Evolutionary conservation across 2,329 filamentous ascomycete species (phyloP), one percentile per base, ranked within the genome.

Genomic region (Paecilomyces fulvus): DNA sequence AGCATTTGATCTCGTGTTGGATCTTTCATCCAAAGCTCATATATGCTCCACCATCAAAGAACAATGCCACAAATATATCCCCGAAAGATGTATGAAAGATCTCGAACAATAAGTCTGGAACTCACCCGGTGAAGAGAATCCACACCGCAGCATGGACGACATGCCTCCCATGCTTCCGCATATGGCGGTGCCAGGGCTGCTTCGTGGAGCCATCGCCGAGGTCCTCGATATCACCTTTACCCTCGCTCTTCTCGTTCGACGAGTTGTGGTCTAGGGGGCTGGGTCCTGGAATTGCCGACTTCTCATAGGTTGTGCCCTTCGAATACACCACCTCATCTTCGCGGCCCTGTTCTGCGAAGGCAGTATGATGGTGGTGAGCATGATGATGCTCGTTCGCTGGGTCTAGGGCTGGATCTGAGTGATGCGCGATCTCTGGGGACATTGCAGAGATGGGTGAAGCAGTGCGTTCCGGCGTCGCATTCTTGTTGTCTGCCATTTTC

Each of bases 61-160:
- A 43, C 37, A 43, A 43, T 17, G n/a, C 14, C n/a, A 43, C 14
- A 43, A 6, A 43, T 17, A 43, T 17, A 4, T n/a, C 37, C 37
- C 33, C n/a, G 6, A 17, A 43, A 43, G 37, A 43, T 43, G 14
- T 6, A 43, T 43, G 8, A 8, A 1, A 9, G 14, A 49, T 8
- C 10, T 43, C 14, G 12, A 28, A 37, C 30, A 20, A 28, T 5
- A 46, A 59, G 54, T 33, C 46, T 61, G 51, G 56, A 60, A 73
- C 75, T 70, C 71, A 82, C 79, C 79, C 79, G 53, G 80, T 82
- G 64, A 82, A 81, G 55, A 81, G 58, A 20, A 76, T 59, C 73
- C 72, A 80, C 54, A 79, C 71, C 50, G 70, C 65, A 31, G 78
- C 59, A 68, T 83, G 81, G 50, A 76, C 67, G 49, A 78, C 60